Evolutionary conservation across 176 grass and related monocot genomes (phyloP).

Genomic region (Dactylis glomerata): DNA sequence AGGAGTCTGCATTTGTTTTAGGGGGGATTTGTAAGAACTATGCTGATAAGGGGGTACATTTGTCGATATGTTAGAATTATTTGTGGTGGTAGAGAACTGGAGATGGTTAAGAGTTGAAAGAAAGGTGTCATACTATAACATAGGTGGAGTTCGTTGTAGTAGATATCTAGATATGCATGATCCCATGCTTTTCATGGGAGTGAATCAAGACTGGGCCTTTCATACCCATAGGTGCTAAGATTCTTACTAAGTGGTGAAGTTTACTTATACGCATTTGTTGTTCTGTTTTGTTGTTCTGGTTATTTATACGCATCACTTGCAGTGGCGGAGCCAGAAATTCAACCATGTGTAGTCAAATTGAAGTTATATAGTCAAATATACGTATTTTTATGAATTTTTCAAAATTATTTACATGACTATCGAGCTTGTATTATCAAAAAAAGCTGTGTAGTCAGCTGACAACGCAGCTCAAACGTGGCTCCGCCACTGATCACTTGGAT

Average conservation of each 20-base stretch:
- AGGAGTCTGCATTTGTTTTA: not conserved
- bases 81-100: not conserved
- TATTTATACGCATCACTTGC: too few relatives aligned
- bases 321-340: too few relatives aligned
- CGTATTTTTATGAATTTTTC: too few relatives aligned
- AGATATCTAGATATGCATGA: not conserved
- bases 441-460: too few relatives aligned
- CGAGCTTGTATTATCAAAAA: too few relatives aligned
- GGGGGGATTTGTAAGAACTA: not conserved
- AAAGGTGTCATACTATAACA: not conserved
- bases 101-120: not conserved
- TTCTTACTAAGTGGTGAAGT: too few relatives aligned
- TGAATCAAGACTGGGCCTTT: not conserved
- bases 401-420: too few relatives aligned
- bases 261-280: not conserved
- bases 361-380: too few relatives aligned
- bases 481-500: not conserved
- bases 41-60: not conserved
- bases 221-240: not conserved
- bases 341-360: too few relatives aligned
- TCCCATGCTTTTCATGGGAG: not conserved
- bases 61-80: not conserved
- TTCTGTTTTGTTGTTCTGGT: too few relatives aligned
- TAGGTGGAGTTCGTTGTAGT: not conserved
- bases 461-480: too few relatives aligned